Conservation (phyloP, 257 asterid genomes). For the Paraleonurus japonicus region DNA sequence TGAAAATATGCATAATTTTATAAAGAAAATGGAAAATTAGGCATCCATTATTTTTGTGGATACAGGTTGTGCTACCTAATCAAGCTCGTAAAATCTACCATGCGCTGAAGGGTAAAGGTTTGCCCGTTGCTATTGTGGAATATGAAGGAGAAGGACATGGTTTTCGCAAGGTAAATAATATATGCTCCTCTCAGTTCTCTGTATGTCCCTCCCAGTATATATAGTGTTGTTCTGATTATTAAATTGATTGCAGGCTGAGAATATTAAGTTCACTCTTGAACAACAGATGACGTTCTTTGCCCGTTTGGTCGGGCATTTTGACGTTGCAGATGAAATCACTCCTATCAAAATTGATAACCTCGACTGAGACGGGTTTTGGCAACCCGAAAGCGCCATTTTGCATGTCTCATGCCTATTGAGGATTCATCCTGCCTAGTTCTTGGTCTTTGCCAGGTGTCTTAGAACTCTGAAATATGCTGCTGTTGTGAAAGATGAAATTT, state of each 20-base stretch:
- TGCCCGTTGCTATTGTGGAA: constrained; percentile 87
- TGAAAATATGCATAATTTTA: background rate
- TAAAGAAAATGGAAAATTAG: background rate
- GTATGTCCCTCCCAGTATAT: background rate
- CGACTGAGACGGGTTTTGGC: constrained; percentile 40
- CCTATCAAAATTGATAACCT: constrained; percentile 73
- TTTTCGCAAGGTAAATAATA: constrained; percentile 66
- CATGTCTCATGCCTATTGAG: no score
- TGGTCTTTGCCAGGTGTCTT: background rate
- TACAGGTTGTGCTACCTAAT: constrained; percentile 82
- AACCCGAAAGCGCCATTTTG: background rate
- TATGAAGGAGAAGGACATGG: constrained; percentile 97
- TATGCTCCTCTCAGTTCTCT: background rate
- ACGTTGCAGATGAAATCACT: constrained; percentile 72
- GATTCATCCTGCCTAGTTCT: no score
- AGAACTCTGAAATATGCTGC: background rate
- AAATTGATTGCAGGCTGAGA: constrained; percentile 66
- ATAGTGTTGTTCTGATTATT: background rate
- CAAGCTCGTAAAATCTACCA: constrained; percentile 87
- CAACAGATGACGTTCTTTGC: constrained; percentile 95
- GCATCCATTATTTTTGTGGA: background rate
- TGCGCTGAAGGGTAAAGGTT: constrained; percentile 77
- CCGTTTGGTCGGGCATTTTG: constrained; percentile 62
- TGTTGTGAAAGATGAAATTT: background rate
- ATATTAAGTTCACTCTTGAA: constrained; percentile 85